Evolutionary conservation across 2,329 filamentous ascomycete species (phyloP).

Genomic region (Paracoccidioides brasiliensis): DNA sequence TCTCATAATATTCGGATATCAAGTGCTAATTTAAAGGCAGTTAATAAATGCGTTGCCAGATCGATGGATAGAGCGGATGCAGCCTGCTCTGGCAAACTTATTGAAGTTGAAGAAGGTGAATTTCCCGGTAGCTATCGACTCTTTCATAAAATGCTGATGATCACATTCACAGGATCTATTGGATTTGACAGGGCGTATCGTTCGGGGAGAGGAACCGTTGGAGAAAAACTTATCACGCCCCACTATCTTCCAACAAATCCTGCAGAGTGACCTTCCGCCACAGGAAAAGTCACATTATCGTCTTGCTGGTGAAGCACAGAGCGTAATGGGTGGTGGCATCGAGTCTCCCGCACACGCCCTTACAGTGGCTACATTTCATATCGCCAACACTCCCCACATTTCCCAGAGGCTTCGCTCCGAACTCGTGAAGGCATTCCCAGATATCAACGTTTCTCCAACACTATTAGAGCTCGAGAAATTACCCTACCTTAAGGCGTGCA

Average conservation of each 20-base stretch:
- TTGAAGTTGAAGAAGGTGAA: slow-evolving; percentile 8
- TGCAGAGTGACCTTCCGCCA: slow-evolving; percentile 11
- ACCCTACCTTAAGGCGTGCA: slow-evolving; percentile 5
- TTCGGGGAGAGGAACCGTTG: slow-evolving; percentile 7
- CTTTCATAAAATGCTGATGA: not conserved
- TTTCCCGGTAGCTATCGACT: not conserved
- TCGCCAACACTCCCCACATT: slow-evolving; percentile 14
- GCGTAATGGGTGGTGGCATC: slow-evolving; percentile 18
- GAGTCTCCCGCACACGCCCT: slow-evolving; percentile 18
- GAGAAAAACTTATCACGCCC: slow-evolving; percentile 6
- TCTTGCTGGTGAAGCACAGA: slow-evolving; percentile 16
- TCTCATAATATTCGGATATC: not conserved
- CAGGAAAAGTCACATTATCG: slow-evolving; percentile 14
- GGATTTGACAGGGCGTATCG: slow-evolving; percentile 12
- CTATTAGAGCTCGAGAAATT: slow-evolving; percentile 3
- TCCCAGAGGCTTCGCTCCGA: slow-evolving; percentile 13
- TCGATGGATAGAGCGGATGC: slow-evolving; percentile 5
- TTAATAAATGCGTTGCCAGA: slow-evolving; percentile 8
- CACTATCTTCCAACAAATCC: slow-evolving; percentile 18
- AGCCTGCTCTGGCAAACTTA: slow-evolving; percentile 7
- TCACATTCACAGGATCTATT: not conserved
- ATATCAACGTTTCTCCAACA: slow-evolving; percentile 4
- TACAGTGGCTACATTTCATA: slow-evolving; percentile 17
- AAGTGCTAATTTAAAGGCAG: slow-evolving; percentile 1
- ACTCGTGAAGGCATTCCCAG: slow-evolving; percentile 14